Conservation (phyloP, 2,329 filamentous ascomycete species). For the Zelopaecilomyces penicillatus region DNA sequence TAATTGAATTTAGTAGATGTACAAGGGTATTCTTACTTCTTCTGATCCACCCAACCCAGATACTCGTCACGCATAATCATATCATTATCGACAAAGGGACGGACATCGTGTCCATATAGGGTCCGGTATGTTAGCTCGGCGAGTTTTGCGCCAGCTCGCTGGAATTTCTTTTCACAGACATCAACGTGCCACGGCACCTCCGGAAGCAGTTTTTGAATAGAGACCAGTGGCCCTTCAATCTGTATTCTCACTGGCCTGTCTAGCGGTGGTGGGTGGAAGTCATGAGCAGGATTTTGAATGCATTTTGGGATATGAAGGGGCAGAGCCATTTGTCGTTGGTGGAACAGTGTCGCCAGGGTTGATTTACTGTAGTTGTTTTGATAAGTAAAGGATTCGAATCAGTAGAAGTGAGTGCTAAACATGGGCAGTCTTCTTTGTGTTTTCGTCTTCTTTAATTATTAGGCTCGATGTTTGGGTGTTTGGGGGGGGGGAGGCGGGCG, state of each 20-base stretch:
- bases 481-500: too few species aligned
- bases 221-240: constrained; percentile 12
- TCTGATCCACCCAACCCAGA: constrained; percentile 1
- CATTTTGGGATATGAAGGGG: constrained; percentile 12
- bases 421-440: too few species aligned
- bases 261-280: constrained; percentile 7
- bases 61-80: constrained; percentile 2
- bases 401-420: not conserved
- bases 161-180: not conserved
- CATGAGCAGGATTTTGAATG: constrained; percentile 6
- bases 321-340: not conserved
- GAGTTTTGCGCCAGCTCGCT: constrained; percentile 1
- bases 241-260: constrained; percentile 12
- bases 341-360: not conserved
- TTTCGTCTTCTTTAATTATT: too few species aligned
- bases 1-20: not conserved
- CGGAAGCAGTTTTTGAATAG: constrained; percentile 11
- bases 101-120: not conserved
- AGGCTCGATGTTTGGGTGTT: too few species aligned
- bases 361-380: not conserved
- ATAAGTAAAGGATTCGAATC: not conserved
- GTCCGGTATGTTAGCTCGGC: not conserved
- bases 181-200: constrained; percentile 6
- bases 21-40: not conserved
- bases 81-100: not conserved